Base-by-base conservation (phyloP, 2,329 filamentous ascomycete genomes). In the Claviceps monticola region DNA sequence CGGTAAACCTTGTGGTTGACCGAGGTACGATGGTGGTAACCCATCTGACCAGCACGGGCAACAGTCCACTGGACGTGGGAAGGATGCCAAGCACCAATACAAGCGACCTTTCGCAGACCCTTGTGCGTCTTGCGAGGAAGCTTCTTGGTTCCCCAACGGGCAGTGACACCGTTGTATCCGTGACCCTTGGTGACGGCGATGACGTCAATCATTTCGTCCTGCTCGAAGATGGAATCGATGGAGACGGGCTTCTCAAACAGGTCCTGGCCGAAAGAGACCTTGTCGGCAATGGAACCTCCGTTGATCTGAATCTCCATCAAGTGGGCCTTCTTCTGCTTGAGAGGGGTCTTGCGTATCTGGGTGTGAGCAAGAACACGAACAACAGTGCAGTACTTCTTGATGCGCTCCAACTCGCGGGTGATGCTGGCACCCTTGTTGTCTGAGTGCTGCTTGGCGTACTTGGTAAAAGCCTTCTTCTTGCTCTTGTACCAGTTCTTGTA, bases 401-500 rank as follows among this genome's bases (percentile, higher is more conserved):
- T 97, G 76, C 93, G 90, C 86, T 97, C 93, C 70, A 98, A 84
- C 77, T 98, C 93, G 71, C 88, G 87, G 74, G 86, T 89, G 79
- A 97, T 86, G 68, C 88, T 89, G 64, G 87, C 78, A 68, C 88
- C 90, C 75, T 74, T 86, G 79, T 76, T 84, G 80, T 97, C 91
- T 60, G 91, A 89, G 85, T 97, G 88, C 84, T 95, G 91, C 88
- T 97, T 98, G 80, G 93, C 88, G 79, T 98, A 98, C 82, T 95
- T 96, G 82, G 93, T 98, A 82, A 98, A 98, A 58, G 93, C 93
- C 91, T 98, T 98, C 88, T 96, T 97, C 90, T 98, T 98, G 83
- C 84, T 89, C 86, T 95, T 95, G 87, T 98, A 98, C 93, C 93
- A 98, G 86, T 98, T 98, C 89, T 97, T 97, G 88, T 98, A 98